Evolutionary conservation across 805 yeast species (phyloP).

Genomic region (Candida manassasensis): DNA sequence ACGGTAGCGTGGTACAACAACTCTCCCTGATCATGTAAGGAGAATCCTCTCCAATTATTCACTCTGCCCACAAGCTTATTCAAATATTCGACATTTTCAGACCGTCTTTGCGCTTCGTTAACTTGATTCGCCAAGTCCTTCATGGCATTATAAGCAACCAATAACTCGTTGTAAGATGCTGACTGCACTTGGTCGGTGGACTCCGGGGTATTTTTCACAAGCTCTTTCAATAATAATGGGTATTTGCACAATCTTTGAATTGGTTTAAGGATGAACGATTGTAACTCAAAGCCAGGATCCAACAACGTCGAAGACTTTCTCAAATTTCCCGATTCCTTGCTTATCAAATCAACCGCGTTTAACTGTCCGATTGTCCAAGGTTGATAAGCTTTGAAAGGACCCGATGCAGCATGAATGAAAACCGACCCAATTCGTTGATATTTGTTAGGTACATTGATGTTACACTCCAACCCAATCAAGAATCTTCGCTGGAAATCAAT

Average conservation of each 20-base stretch:
- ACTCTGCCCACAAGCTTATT: conserved; percentile 70
- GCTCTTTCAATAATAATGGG: conserved; percentile 75
- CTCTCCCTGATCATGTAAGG: conserved; percentile 76
- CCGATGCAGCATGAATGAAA: conserved; percentile 73
- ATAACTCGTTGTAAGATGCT: conserved; percentile 56
- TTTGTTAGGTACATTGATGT: conserved; percentile 66
- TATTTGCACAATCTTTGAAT: conserved; percentile 95
- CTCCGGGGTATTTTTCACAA: conserved; percentile 60
- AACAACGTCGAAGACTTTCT: conserved; percentile 53
- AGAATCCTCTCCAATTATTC: conserved; percentile 89
- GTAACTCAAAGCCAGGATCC: conserved; percentile 85
- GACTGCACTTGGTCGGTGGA: conserved; percentile 13
- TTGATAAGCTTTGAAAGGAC: conserved; percentile 83
- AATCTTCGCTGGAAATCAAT: conserved; percentile 91
- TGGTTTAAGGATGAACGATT: conserved; percentile 85
- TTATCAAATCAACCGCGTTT: conserved; percentile 78
- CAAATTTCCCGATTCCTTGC: conserved; percentile 55
- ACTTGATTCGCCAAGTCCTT: conserved; percentile 82
- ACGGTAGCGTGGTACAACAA: conserved; percentile 71
- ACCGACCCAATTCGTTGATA: conserved; percentile 86
- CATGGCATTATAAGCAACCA: conserved; percentile 65
- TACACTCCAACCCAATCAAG: conserved; percentile 83
- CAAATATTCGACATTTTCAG: conserved; percentile 75
- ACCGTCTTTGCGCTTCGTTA: conserved; percentile 89
- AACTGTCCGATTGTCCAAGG: conserved; percentile 92